These are phyloP conservation scores for Gynandropsis gynandra DNA, from an alignment of 345 rosid species.

Conservation along the genomic window DNA sequence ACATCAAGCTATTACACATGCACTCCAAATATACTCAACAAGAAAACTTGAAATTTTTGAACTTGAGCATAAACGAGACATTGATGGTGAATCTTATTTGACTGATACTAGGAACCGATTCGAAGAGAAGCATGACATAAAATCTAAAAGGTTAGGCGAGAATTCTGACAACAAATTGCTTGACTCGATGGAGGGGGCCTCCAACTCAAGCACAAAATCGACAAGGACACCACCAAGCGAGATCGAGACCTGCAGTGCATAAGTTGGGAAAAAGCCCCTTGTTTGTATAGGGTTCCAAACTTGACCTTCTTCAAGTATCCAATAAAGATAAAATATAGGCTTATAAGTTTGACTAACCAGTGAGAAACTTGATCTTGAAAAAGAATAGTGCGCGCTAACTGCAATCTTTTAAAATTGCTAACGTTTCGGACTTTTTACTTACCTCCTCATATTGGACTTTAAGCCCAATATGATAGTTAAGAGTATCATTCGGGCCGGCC, in stretches of 20 bases:
- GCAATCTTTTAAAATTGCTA: background rate
- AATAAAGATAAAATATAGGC: background rate
- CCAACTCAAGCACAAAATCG: slow-evolving; percentile 7
- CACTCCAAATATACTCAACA: too few relatives aligned
- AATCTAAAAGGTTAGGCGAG: background rate
- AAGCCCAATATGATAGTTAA: too few relatives aligned
- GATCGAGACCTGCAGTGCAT: slow-evolving; percentile 19
- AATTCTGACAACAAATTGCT: background rate
- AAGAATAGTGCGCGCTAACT: background rate
- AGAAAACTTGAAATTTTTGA: too few relatives aligned
- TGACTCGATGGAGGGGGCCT: slow-evolving; percentile 4
- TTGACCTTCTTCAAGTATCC: background rate
- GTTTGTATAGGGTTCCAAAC: background rate
- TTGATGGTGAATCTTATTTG: too few relatives aligned
- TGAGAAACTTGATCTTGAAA: background rate
- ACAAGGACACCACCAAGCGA: slow-evolving; percentile 18
- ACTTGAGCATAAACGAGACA: too few relatives aligned
- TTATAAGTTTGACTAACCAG: background rate
- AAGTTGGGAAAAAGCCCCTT: background rate
- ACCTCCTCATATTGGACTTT: too few relatives aligned
- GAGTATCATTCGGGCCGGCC: too few relatives aligned
- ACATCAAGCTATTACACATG: too few relatives aligned
- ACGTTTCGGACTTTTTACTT: background rate
- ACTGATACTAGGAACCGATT: too few relatives aligned
- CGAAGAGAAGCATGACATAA: background rate